phyloP scores from a whole-genome alignment of 495 filamentous ascomycete species.

The Xylaria nigripes region DNA sequence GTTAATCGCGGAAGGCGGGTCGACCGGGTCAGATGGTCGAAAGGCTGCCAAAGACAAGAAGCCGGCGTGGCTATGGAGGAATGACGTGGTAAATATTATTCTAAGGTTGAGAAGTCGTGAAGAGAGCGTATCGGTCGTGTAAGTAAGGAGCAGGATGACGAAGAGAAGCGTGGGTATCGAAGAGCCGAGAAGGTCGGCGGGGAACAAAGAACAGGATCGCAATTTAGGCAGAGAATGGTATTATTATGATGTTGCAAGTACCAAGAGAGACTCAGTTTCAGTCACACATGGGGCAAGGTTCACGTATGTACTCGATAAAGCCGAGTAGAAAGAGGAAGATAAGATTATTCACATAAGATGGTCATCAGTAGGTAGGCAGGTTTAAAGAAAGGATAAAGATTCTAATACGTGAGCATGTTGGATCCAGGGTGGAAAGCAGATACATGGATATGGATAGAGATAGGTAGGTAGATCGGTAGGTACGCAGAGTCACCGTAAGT shows the following conservation, averaged over 20 bases:
- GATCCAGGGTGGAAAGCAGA: too few relatives aligned
- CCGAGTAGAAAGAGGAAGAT: constrained; percentile 3
- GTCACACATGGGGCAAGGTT: neutral
- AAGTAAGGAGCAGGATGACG: neutral
- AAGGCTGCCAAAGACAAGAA: neutral
- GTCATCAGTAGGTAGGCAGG: neutral
- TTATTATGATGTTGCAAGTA: constrained; percentile 6
- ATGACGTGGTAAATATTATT: neutral
- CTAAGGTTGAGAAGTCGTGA: neutral
- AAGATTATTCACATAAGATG: neutral
- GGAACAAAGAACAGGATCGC: constrained; percentile 6
- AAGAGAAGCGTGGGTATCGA: constrained; percentile 5
- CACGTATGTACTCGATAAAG: neutral
- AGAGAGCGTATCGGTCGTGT: neutral
- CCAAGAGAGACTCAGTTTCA: neutral
- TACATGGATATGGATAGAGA: too few relatives aligned
- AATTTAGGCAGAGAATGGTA: constrained; percentile 10
- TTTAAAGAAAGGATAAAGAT: neutral
- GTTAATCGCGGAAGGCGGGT: constrained; percentile 10
- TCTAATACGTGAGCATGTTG: too few relatives aligned
- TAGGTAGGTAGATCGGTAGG: neutral
- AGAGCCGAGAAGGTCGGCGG: constrained; percentile 6
- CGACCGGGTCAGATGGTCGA: neutral
- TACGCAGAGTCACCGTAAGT: neutral
- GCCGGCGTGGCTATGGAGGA: neutral